Evolutionary conservation across 768 basidiomycete species (phyloP).

Genomic region (Boletus barrowsii): DNA sequence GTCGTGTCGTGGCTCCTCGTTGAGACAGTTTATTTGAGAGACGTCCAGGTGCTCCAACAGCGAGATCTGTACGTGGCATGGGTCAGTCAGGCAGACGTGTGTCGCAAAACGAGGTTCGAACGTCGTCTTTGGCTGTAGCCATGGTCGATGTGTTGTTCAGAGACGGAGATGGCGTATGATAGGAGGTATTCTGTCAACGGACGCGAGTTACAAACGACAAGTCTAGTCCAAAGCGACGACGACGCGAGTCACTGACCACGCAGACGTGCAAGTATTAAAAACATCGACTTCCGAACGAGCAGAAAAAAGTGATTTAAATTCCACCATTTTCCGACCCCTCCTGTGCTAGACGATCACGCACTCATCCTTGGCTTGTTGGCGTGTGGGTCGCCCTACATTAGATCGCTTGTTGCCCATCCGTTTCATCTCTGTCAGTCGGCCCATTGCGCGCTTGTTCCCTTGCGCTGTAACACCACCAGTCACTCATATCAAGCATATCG

Average conservation of each 20-base stretch:
- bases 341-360: slow-evolving; percentile 76
- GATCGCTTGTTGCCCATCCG: slow-evolving; percentile 77
- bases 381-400: slow-evolving; percentile 80
- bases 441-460: slow-evolving; percentile 98
- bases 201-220: not conserved
- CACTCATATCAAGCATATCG: not conserved
- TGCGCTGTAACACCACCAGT: slow-evolving; percentile 58
- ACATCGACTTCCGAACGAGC: not conserved
- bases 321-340: slow-evolving; percentile 2
- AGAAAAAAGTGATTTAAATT: slow-evolving; percentile 6
- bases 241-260: slow-evolving; percentile 4
- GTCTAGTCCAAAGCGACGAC: slow-evolving; percentile 5
- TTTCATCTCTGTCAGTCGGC: slow-evolving; percentile 92
- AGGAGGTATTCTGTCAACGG: slow-evolving; percentile 15
- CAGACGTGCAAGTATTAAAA: slow-evolving; percentile 16
- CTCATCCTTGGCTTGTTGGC: slow-evolving; percentile 92
- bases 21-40: slow-evolving; percentile 65
- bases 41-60: slow-evolving; percentile 57
- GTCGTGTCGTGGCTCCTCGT: slow-evolving; percentile 53
- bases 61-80: slow-evolving; percentile 39
- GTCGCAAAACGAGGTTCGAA: slow-evolving; percentile 15
- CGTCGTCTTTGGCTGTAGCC: slow-evolving; percentile 29
- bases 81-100: slow-evolving; percentile 6
- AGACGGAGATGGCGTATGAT: not conserved
- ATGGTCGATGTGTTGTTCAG: slow-evolving; percentile 13